Evolutionary conservation across 345 rosid species (phyloP), one percentile per base, ranked within the genome.

Genomic region (Draba incana): DNA sequence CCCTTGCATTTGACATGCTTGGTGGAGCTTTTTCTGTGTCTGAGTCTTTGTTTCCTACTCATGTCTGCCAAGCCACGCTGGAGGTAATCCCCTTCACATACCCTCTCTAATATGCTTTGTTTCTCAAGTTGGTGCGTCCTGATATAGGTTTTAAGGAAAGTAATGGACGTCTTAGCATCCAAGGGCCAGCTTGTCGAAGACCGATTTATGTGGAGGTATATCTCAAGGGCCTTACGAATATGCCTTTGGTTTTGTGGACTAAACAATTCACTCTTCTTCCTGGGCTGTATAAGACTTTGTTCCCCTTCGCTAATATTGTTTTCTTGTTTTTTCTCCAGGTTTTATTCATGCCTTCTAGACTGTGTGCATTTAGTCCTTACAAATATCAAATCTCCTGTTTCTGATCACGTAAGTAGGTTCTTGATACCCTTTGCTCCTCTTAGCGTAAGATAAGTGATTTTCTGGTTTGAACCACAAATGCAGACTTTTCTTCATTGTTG

Each of bases 321-420:
- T 43, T 27, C 62, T 44, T 25, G 12, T 54, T 57, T 31, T 47
- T 69, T 43, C 27, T 72, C 68, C 84, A 93, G 97, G 75, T 90
- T 93, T 77, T 90, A 88, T 81, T 81, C 81, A 59, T 77, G 91
- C 66, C 88, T 90, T 74, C 90, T 93, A 66, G 81, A 86, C 62
- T 85, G 91, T 80, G 79, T 90, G 70, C 96, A 93, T 70, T 45
- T 81, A 80, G 82, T 90, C 78, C 94, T 90, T 76, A 60, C 57
- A 28, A 83, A 87, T 74, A 80, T 80, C 13, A 93, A 87, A 80
- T 79, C 81, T 75, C 81, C 94, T 57, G 81, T 83, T 72, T 75
- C 86, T 75, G 96, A 87, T 27, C 98, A 93, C 70, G 97, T 90
- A 75, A 70, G 97, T 78, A 54, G 56, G 54, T 72, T 58, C 64